These are phyloP conservation scores for Amoebophrya sp. DNA, from an alignment of 169 alveolate species.

Conservation along the genomic window DNA sequence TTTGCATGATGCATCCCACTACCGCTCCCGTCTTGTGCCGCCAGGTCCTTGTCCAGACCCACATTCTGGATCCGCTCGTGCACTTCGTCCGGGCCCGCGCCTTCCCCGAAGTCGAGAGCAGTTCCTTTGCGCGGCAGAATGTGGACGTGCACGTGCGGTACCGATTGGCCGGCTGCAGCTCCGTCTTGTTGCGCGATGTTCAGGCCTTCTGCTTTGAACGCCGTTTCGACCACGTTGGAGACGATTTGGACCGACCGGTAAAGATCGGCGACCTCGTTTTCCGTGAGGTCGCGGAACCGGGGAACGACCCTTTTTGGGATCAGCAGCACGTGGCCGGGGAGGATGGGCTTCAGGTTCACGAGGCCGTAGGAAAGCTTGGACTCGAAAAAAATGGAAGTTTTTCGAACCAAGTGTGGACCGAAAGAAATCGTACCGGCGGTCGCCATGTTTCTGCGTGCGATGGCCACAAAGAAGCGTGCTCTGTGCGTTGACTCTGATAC, in stretches of 20 bases:
- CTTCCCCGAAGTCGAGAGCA: background rate
- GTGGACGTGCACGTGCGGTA: background rate
- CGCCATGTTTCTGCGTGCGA: too few species aligned
- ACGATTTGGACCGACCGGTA: background rate
- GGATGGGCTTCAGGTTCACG: background rate
- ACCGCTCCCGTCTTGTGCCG: background rate
- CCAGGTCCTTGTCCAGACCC: background rate
- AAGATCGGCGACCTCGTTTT: background rate
- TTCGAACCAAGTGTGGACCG: background rate
- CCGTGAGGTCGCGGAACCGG: background rate
- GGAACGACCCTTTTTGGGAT: background rate
- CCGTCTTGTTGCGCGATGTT: background rate
- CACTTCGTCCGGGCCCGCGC: background rate
- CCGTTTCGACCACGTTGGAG: background rate
- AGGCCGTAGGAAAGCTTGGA: background rate
- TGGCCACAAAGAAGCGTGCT: too few species aligned
- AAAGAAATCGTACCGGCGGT: too few species aligned
- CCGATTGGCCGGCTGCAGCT: background rate
- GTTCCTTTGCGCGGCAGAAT: background rate
- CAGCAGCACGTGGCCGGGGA: background rate
- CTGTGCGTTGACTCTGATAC: too few species aligned
- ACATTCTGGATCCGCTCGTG: background rate
- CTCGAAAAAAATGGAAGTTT: background rate
- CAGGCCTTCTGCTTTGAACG: background rate
- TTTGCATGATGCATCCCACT: background rate